Evolutionary conservation across 2,329 filamentous ascomycete species (phyloP), one percentile per base, ranked within the genome.

Genomic region (Penicillium sp.): DNA sequence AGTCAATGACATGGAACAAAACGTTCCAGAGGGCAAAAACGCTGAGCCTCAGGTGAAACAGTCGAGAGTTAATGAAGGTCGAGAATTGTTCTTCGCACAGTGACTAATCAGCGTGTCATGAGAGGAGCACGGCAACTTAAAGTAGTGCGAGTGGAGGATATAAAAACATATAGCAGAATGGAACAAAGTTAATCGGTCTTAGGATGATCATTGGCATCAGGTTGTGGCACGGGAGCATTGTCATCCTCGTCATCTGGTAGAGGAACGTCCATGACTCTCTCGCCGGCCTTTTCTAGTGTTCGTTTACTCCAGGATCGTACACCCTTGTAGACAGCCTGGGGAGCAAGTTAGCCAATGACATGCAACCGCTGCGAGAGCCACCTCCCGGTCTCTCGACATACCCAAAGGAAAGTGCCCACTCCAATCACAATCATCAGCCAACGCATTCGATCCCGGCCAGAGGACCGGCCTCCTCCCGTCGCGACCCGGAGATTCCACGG

Each of bases 81-180:
- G 67, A 69, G 55, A 67, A 69, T 84, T 69, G 67, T 84, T 96
- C 83, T 96, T 83, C 91, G 92, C 92, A 96, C 90, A 88, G 87
- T 90, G 92, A 96, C 92, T 95, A 88, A 93, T 95, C 88, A 89
- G 88, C 91, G 92, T 86, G 86, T 87, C 88, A 94, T 85, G 85
- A 84, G 81, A 85, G 83, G 82, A 82, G 87, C 85, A 85, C 92
- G 91, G 86, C 91, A 96, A 95, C 92, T 96, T 90, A 96, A 96
- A 89, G 90, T 90, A 89, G 90, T 94, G 92, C 92, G 90, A 60
- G 17, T 28, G 25, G 39, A 17, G 50, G 22, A 17, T 53, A 22
- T 39, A n/a, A 12, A 20, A 22, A 54, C 20, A 35, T 10, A 28
- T 28, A 54, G 39, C 5, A 31, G 7, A 22, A 31, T 14, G 20